These are phyloP conservation scores for Plasmodium gallinaceum DNA, from an alignment of 169 alveolate genomes.

Conservation along the genomic window DNA sequence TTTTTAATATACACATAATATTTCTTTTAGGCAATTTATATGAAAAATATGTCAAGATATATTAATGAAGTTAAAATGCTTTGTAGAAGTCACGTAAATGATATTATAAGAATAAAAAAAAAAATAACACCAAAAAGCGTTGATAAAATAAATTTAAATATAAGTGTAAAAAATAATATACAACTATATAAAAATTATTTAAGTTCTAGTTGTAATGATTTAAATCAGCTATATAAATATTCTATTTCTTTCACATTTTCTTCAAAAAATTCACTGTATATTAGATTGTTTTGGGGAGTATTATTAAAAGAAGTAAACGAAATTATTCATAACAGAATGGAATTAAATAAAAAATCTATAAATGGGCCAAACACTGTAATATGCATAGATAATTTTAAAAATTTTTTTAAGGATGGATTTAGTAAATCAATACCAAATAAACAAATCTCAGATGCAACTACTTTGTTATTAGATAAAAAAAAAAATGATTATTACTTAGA, in stretches of 20 bases:
- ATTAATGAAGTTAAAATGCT: conserved; percentile 40
- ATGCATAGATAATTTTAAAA: conserved; percentile 51
- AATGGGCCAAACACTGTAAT: conserved; percentile 43
- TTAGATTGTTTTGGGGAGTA: conserved; percentile 42
- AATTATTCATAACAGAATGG: conserved; percentile 16
- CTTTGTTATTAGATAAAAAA: conserved; percentile 20
- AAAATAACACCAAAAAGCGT: conserved; percentile 44
- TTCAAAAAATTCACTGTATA: conserved; percentile 10
- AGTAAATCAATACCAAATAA: conserved; percentile 28
- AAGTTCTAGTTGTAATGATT: conserved; percentile 39
- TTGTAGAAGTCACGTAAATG: conserved; percentile 65
- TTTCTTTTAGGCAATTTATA: conserved; percentile 32
- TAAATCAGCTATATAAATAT: conserved; percentile 20
- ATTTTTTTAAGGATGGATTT: conserved; percentile 48
- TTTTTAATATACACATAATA: neutral
- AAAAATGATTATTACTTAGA: conserved; percentile 2
- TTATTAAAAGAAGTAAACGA: conserved; percentile 42
- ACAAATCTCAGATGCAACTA: conserved; percentile 36
- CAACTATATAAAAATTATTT: conserved; percentile 35
- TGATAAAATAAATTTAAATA: conserved; percentile 25
- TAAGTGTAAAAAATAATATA: conserved; percentile 30
- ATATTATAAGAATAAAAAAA: conserved; percentile 49
- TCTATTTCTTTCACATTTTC: conserved; percentile 31
- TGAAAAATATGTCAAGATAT: conserved; percentile 41
- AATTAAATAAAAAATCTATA: neutral